phyloP scores from a whole-genome alignment of 2,329 filamentous ascomycete genomes.

The Ophiostoma pallidulum region DNA sequence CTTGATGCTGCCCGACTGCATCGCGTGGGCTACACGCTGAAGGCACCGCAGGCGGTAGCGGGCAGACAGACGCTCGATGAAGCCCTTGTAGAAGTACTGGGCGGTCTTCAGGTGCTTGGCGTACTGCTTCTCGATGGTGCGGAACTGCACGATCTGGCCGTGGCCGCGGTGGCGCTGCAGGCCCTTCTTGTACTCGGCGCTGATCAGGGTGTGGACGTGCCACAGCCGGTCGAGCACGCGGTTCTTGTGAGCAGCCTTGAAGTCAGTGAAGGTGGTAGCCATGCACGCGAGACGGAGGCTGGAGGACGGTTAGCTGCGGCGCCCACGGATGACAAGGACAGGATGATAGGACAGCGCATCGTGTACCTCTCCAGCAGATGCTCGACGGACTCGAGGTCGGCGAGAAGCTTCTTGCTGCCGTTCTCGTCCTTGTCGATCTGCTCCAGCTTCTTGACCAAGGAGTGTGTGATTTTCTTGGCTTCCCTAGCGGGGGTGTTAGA shows the following conservation, averaged over 20 bases:
- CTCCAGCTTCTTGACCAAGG: conserved; percentile 16
- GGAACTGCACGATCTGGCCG: conserved; percentile 50
- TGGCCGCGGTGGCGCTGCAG: conserved; percentile 46
- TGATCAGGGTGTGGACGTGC: conserved; percentile 68
- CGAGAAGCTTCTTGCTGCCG: conserved; percentile 15
- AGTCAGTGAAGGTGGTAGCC: conserved; percentile 62
- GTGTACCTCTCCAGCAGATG: conserved; percentile 13
- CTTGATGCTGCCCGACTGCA: conserved; percentile 33
- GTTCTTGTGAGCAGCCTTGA: conserved; percentile 52
- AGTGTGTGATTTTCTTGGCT: conserved; percentile 15
- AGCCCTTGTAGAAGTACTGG: conserved; percentile 80
- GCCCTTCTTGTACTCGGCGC: conserved; percentile 64
- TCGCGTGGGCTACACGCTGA: conserved; percentile 32
- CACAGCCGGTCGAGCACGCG: conserved; percentile 66
- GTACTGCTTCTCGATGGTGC: conserved; percentile 76
- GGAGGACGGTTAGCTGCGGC: neutral
- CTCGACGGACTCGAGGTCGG: conserved; percentile 16
- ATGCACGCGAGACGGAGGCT: conserved; percentile 66
- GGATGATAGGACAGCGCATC: neutral
- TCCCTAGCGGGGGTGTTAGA: conserved; percentile 13
- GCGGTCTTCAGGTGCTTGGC: conserved; percentile 77
- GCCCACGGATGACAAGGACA: neutral
- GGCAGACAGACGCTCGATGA: conserved; percentile 65
- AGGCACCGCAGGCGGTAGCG: conserved; percentile 39
- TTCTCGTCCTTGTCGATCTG: conserved; percentile 18